These are phyloP conservation scores for Fusarium marasasianum DNA, from an alignment of 2,329 filamentous ascomycete species.

Conservation along the genomic window DNA sequence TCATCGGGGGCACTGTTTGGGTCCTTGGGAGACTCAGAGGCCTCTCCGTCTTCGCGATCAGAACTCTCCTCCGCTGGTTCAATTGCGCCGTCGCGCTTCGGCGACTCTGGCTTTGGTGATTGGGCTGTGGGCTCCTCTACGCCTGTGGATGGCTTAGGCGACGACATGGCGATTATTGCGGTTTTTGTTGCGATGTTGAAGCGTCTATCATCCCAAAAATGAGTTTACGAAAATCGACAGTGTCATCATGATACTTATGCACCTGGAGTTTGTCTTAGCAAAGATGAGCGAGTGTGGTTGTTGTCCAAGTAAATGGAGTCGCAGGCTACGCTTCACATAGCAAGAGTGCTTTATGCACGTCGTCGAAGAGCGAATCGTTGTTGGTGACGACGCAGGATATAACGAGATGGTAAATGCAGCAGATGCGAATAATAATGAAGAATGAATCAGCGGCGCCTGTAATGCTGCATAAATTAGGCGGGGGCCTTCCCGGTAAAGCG, in stretches of 20 bases:
- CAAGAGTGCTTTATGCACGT: slow-evolving; percentile 25
- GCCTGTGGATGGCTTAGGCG: slow-evolving; percentile 27
- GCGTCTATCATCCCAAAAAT: slow-evolving; percentile 50
- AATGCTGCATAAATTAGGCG: slow-evolving; percentile 21
- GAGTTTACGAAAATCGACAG: slow-evolving; percentile 48
- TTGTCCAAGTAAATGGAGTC: slow-evolving; percentile 14
- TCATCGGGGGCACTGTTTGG: slow-evolving; percentile 17
- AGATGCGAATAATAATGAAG: slow-evolving; percentile 1
- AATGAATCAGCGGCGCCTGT: slow-evolving; percentile 32
- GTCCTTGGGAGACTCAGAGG: slow-evolving; percentile 22
- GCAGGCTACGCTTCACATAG: slow-evolving; percentile 35
- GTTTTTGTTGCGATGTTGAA: slow-evolving; percentile 33
- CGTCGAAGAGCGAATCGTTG: slow-evolving; percentile 3
- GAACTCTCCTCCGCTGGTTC: slow-evolving; percentile 17
- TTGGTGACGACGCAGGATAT: neutral
- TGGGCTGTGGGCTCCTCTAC: slow-evolving; percentile 25
- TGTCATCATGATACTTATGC: slow-evolving; percentile 52
- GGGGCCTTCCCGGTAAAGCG: neutral
- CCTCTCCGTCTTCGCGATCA: slow-evolving; percentile 40
- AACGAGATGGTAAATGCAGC: slow-evolving; percentile 1
- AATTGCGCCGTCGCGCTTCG: slow-evolving; percentile 19
- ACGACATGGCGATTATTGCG: slow-evolving; percentile 30
- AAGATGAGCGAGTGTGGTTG: slow-evolving; percentile 7
- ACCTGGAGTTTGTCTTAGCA: slow-evolving; percentile 50
- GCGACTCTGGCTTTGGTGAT: slow-evolving; percentile 19